Evolutionary conservation across 257 asterid species (phyloP).

Genomic region (Striga asiatica): DNA sequence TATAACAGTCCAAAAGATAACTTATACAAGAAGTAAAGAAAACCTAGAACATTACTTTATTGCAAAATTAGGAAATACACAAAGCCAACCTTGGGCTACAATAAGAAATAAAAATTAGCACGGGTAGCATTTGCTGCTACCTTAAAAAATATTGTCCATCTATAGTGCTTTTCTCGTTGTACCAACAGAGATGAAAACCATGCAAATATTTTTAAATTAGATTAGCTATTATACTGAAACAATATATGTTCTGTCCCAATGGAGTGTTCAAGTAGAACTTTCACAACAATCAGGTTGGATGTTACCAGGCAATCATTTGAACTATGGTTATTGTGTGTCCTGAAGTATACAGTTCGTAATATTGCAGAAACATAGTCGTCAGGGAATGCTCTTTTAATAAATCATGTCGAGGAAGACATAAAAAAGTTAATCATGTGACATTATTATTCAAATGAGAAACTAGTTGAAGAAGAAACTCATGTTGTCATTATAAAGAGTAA

Average conservation of each 20-base stretch:
- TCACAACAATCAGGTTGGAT: too few relatives aligned
- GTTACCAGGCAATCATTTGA: too few relatives aligned
- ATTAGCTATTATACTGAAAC: too few relatives aligned
- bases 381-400: neutral
- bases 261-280: too few relatives aligned
- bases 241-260: too few relatives aligned
- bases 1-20: conserved; percentile 9
- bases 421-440: conserved; percentile 2
- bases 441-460: neutral
- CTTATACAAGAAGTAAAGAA: conserved; percentile 7
- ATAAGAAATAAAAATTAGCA: conserved; percentile 4
- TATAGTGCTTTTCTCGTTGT: neutral
- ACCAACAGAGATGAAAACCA: too few relatives aligned
- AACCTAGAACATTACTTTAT: neutral
- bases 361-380: neutral
- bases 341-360: too few relatives aligned
- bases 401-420: conserved; percentile 6
- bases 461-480: conserved; percentile 10
- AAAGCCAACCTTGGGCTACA: neutral
- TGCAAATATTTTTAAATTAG: too few relatives aligned
- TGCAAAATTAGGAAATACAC: neutral
- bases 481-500: conserved; percentile 10
- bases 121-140: conserved; percentile 7
- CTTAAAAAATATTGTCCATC: neutral
- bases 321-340: too few relatives aligned